A percentile compares a stretch with the other conserved stretches of the same genome.
Conservation (phyloP, 2,329 filamentous ascomycete genomes). For the Ophiocordyceps sinensis region DNA sequence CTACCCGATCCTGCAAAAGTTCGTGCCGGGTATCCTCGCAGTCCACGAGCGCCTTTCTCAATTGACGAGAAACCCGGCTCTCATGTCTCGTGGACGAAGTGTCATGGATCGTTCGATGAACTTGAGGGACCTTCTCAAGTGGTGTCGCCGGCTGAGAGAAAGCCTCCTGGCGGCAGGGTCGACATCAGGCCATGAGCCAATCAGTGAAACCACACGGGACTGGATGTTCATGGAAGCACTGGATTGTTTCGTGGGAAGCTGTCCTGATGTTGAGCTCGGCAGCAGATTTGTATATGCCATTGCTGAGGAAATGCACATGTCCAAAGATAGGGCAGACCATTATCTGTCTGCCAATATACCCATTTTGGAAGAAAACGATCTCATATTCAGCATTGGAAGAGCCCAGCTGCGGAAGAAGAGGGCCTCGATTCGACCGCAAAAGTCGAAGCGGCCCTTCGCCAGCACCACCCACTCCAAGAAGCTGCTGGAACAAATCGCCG, state of each 20-base stretch:
- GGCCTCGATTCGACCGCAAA: slow-evolving; percentile 29
- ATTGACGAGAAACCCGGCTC: slow-evolving; percentile 29
- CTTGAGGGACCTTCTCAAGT: slow-evolving; percentile 75
- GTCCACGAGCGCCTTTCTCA: slow-evolving; percentile 41
- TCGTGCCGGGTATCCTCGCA: slow-evolving; percentile 41
- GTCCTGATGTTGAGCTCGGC: slow-evolving; percentile 51
- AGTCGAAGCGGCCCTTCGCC: slow-evolving; percentile 60
- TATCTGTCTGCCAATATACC: slow-evolving; percentile 63
- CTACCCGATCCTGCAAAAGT: slow-evolving; percentile 55
- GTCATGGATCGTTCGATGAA: slow-evolving; percentile 42
- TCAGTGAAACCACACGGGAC: slow-evolving; percentile 58
- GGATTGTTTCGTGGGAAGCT: slow-evolving; percentile 79
- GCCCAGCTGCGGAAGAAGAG: slow-evolving; percentile 46
- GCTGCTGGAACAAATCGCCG: slow-evolving; percentile 76
- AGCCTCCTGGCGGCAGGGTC: slow-evolving; percentile 48
- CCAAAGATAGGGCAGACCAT: slow-evolving; percentile 67
- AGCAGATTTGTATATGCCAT: slow-evolving; percentile 51
- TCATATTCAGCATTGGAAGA: slow-evolving; percentile 49
- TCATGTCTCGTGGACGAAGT: slow-evolving; percentile 22
- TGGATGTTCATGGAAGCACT: slow-evolving; percentile 87
- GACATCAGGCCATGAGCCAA: slow-evolving; percentile 52
- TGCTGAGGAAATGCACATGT: slow-evolving; percentile 76
- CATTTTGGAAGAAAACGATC: slow-evolving; percentile 45
- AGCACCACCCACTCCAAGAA: slow-evolving; percentile 74
- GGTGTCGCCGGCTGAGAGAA: slow-evolving; percentile 63